Evolutionary conservation across 768 basidiomycete species (phyloP).

Genomic region (Jaapia argillacea): DNA sequence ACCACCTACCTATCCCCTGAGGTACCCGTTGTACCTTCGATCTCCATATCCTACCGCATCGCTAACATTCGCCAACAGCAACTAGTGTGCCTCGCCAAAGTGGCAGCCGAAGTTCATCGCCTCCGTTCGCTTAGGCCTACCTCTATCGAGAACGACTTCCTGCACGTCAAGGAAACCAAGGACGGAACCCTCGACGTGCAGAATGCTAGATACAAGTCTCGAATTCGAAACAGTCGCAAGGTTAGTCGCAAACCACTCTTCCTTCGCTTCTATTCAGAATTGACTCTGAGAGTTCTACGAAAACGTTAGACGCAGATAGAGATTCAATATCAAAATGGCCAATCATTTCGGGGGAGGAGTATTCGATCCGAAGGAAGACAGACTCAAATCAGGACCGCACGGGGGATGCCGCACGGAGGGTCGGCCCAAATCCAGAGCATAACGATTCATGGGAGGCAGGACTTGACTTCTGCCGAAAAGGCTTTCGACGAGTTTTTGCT

Average conservation of each 20-base stretch:
- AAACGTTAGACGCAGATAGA: constrained; percentile 23
- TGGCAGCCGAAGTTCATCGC: constrained; percentile 22
- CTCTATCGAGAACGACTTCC: too few species aligned
- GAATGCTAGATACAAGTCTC: constrained; percentile 32
- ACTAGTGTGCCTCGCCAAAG: constrained; percentile 18
- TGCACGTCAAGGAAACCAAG: too few species aligned
- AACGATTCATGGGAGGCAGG: constrained; percentile 31
- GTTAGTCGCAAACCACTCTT: constrained; percentile 13
- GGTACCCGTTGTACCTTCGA: constrained; percentile 10
- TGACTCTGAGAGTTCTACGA: constrained; percentile 19
- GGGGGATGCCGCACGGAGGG: constrained; percentile 11
- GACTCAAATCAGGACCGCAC: constrained; percentile 22
- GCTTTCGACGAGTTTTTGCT: constrained; percentile 29
- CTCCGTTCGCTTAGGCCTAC: too few species aligned
- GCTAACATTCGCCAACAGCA: constrained; percentile 14
- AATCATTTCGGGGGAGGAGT: constrained; percentile 18
- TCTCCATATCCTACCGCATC: background rate
- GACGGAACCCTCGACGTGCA: constrained; percentile 9
- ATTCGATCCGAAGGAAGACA: constrained; percentile 24
- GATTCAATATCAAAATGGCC: constrained; percentile 23
- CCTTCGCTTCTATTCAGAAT: background rate
- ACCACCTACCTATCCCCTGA: too few species aligned
- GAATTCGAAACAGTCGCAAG: constrained; percentile 26
- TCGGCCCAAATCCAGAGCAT: constrained; percentile 16
- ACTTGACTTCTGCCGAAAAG: constrained; percentile 27